Evolutionary conservation across 441 rosid genomes (phyloP).

Genomic region (Macaranga tanarius): DNA sequence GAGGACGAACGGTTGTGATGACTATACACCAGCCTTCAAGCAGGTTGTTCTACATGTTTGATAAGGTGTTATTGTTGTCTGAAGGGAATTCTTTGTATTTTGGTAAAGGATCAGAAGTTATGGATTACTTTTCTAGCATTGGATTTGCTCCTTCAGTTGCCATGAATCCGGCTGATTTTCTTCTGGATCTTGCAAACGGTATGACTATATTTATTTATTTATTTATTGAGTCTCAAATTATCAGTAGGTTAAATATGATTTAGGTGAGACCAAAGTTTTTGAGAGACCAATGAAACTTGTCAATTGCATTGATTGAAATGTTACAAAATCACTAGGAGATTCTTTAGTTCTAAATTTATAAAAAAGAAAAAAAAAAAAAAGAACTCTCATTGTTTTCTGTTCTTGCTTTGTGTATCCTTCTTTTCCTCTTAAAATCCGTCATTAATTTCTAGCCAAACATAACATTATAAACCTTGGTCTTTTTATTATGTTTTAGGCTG

Average conservation of each 20-base stretch:
- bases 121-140: slow-evolving; percentile 28
- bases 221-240: background rate
- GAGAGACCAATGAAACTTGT: background rate
- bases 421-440: no score
- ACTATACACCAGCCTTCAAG: slow-evolving; percentile 45
- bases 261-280: background rate
- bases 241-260: no score
- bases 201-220: background rate
- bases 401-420: no score
- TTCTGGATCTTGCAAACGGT: slow-evolving; percentile 41
- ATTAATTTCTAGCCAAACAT: no score
- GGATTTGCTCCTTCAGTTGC: slow-evolving; percentile 30
- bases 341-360: background rate
- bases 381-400: no score
- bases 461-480: no score
- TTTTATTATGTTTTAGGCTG: no score
- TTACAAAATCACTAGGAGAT: background rate
- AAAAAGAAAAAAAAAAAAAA: no score
- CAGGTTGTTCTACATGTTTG: slow-evolving; percentile 38
- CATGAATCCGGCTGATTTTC: slow-evolving; percentile 39
- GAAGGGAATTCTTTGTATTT: slow-evolving; percentile 35
- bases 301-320: background rate
- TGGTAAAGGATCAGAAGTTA: slow-evolving; percentile 28
- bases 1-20: slow-evolving; percentile 35
- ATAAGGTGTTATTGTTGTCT: slow-evolving; percentile 31